These are phyloP conservation scores for Claviceps maximensis DNA, from an alignment of 2,329 filamentous ascomycete species.

Conservation along the genomic window DNA sequence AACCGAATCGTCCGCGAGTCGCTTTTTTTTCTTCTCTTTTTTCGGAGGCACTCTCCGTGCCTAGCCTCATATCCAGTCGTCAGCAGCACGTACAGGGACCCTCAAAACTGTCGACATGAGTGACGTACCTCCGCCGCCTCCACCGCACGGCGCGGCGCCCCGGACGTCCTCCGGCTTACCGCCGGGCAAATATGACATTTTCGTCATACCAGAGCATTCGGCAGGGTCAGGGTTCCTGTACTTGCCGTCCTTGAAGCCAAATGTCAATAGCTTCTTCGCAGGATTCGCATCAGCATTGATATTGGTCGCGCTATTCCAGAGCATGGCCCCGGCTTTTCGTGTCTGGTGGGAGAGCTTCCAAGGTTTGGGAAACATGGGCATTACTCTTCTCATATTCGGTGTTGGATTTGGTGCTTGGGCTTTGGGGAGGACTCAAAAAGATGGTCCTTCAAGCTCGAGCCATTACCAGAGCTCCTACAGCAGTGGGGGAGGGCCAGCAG, in stretches of 20 bases:
- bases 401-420: conserved; percentile 72
- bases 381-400: conserved; percentile 56
- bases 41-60: neutral
- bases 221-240: conserved; percentile 84
- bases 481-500: conserved; percentile 10
- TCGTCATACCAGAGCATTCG: conserved; percentile 87
- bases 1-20: conserved; percentile 6
- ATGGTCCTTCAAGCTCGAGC: conserved; percentile 9
- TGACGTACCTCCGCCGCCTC: conserved; percentile 59
- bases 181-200: conserved; percentile 89
- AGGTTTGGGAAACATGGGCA: conserved; percentile 58
- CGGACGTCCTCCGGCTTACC: conserved; percentile 59
- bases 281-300: conserved; percentile 69
- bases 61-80: neutral
- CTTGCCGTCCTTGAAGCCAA: conserved; percentile 75
- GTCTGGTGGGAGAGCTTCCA: conserved; percentile 61
- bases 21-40: neutral
- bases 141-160: conserved; percentile 71
- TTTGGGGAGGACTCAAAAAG: conserved; percentile 25
- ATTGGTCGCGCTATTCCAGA: conserved; percentile 58
- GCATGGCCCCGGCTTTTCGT: conserved; percentile 59
- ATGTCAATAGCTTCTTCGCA: conserved; percentile 81
- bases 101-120: conserved; percentile 24
- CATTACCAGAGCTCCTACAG: conserved; percentile 12
- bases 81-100: neutral